Evolutionary conservation across 2,329 filamentous ascomycete genomes (phyloP), one percentile per base, ranked within the genome.

Genomic region (Stagonosporopsis cucurbitacearum): DNA sequence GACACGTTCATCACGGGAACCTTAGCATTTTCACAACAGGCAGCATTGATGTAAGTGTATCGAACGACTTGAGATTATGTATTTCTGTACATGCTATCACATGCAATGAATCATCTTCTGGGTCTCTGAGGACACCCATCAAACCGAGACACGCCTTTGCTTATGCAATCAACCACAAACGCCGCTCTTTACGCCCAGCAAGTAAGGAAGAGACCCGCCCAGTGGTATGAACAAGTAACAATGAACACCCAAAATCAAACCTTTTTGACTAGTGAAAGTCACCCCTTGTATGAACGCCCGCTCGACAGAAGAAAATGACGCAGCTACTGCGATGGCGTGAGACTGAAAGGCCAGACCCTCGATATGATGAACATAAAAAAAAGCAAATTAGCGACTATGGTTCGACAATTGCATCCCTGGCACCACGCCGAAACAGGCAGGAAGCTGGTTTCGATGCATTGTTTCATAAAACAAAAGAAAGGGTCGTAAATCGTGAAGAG

Each of bases 181-280:
- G 52, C 58, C 66, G 50, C 59, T 54, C 54, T 56, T 57, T 50
- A 46, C 50, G 46, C 58, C 22, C 46, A 50, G 45, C 51, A 49
- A 54, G 49, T 9, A 15, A 47, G 47, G 39, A 62, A 46, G 51
- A 61, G 30, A 59, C 56, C 40, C 47, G 41, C 55, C 59, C 54
- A 59, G 57, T 58, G 58, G 62, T 71, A 67, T 68, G 35, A 59
- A 62, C 40, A 65, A 44, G 59, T 65, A 59, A 58, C 9, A 62
- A 52, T 39, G 45, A 36, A 41, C 45, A 5, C 23, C 30, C 35
- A 63, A 54, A 37, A 42, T 43, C 57, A 41, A 25, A 39, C 46
- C 37, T 58, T 72, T 71, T 70, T 44, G 60, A 59, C 69, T 63
- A 59, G 59, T 61, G 63, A 66, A 59, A 66, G 66, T 59, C 43